Conservation (phyloP, 2,329 filamentous ascomycete species). For the Trichoderma arundinaceum region DNA sequence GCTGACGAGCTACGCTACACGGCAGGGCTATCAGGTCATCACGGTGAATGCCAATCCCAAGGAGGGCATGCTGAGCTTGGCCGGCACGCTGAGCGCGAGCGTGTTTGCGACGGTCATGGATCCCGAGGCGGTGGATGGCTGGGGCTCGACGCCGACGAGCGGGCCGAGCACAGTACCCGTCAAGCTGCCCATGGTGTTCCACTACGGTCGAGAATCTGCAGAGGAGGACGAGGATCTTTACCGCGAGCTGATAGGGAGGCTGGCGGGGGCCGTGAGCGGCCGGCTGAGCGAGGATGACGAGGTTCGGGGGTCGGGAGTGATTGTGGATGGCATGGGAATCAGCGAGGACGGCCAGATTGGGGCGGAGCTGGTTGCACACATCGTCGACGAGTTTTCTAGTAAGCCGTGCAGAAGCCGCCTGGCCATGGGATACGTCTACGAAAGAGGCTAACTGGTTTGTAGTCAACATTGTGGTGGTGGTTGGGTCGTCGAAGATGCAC, state of each 20-base stretch:
- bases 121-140: slow-evolving; percentile 77
- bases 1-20: slow-evolving; percentile 78
- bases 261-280: slow-evolving; percentile 79
- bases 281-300: slow-evolving; percentile 76
- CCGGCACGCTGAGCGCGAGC: slow-evolving; percentile 84
- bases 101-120: slow-evolving; percentile 88
- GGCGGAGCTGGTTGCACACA: slow-evolving; percentile 80
- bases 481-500: slow-evolving; percentile 79
- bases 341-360: slow-evolving; percentile 68
- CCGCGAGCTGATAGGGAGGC: slow-evolving; percentile 72
- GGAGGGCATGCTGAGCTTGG: slow-evolving; percentile 77
- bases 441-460: slow-evolving; percentile 34
- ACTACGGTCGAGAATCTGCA: slow-evolving; percentile 76
- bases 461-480: slow-evolving; percentile 80
- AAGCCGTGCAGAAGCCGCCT: too few species aligned
- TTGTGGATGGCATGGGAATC: slow-evolving; percentile 82
- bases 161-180: slow-evolving; percentile 87
- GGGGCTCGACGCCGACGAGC: slow-evolving; percentile 88
- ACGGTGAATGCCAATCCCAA: slow-evolving; percentile 84
- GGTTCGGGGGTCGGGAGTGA: slow-evolving; percentile 74
- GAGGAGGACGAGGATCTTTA: slow-evolving; percentile 77
- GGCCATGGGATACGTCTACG: not conserved
- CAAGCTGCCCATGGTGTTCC: slow-evolving; percentile 90
- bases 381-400: slow-evolving; percentile 64
- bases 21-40: slow-evolving; percentile 74